Conservation (phyloP, 129 eudicot species). For the Flaveria robusta region DNA sequence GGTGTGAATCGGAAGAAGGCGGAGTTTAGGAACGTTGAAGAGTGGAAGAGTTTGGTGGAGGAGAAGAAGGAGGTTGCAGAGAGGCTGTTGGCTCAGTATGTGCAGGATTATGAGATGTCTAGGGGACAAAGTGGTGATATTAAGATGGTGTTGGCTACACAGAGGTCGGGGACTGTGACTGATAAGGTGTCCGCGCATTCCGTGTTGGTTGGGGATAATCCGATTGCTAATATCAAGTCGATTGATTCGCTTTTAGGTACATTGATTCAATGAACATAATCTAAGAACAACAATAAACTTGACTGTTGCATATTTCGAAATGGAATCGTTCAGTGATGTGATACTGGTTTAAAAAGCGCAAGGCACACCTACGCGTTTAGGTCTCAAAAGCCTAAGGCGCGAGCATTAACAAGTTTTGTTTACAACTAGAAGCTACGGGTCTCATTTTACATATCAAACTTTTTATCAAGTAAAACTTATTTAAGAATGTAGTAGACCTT, state of each 20-base stretch:
- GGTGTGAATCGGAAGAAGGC: constrained; percentile 44
- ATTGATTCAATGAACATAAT: background rate
- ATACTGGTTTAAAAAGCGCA: background rate
- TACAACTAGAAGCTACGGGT: too few relatives aligned
- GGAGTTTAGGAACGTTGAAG: constrained; percentile 54
- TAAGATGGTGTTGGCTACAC: constrained; percentile 89
- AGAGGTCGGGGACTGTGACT: constrained; percentile 92
- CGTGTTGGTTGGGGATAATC: constrained; percentile 91
- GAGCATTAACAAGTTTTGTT: too few relatives aligned
- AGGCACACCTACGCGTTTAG: too few relatives aligned
- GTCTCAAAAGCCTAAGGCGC: too few relatives aligned
- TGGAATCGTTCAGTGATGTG: background rate
- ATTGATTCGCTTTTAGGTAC: constrained; percentile 83
- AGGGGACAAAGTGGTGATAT: constrained; percentile 95
- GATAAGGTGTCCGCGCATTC: constrained; percentile 96
- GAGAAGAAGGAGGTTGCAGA: constrained; percentile 88
- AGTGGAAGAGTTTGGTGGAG: constrained; percentile 82
- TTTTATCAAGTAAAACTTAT: too few relatives aligned
- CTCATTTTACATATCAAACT: too few relatives aligned
- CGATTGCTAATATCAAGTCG: constrained; percentile 76
- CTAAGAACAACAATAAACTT: background rate
- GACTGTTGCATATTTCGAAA: background rate
- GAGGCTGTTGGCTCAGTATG: constrained; percentile 78
- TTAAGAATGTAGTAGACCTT: too few relatives aligned
- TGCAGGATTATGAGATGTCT: constrained; percentile 56